Evolutionary conservation across 208 protist species (phyloP), one percentile per base, ranked within the genome.

Genomic region (Wallacemonas collosoma): DNA sequence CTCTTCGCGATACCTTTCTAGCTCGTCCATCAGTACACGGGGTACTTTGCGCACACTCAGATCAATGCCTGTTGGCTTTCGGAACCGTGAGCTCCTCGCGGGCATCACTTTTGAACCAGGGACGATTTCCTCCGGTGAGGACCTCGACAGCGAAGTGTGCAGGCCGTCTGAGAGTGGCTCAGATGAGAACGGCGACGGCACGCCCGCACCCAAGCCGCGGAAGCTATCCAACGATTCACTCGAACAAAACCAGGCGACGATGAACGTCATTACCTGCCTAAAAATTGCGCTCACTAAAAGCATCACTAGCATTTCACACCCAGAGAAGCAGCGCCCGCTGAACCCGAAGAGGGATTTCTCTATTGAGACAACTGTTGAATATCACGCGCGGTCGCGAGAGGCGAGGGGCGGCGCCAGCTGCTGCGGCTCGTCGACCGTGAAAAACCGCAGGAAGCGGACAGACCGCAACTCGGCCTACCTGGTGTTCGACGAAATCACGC

Each of bases 341-440:
- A 88, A 95, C 71, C 82, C 91, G 8, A 69, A 85, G 56, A 83
- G 76, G 38, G 93, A 97, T 72, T 96, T 96, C 64, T 83, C 85
- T 7, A 94, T 94, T 45, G 82, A 86, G 54, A 78, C 88, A 44
- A 91, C 68, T 2, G 92, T 87, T 54, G 50, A 84, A 40, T 90
- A 88, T 51, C 71, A 75, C 41, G 57, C 72, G 6, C 3, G 56
- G 17, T 72, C 56, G 47, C 55, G 39, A 7, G 57, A 58, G 5
- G 62, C 26, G 26, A 26, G 17, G 2, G 39, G 26, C 36, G 60
- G 57, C 9, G 47, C 73, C 14, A 58, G 71, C 36, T 77, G 73
- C 63, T 95, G 83, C 63, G 84, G 85, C 64, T 57, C 74, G n/a
- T 47, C 72, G 43, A 15, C 17, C 5, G 54, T 77, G 40, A 74